phyloP scores from a whole-genome alignment of 345 rosid genomes.

The Eucalyptus decipiens region DNA sequence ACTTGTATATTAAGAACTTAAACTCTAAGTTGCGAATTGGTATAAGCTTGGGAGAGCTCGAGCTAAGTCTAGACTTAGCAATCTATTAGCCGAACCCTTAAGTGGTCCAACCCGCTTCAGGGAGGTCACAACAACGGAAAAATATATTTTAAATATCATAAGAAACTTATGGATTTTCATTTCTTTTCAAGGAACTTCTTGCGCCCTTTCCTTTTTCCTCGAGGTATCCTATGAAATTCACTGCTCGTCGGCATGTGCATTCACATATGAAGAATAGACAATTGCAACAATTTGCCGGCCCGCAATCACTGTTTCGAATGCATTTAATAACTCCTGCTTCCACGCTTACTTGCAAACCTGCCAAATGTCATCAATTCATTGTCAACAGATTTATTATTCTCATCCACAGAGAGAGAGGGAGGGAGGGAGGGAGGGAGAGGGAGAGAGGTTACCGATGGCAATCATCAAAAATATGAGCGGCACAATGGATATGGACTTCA shows the following conservation, averaged over 20 bases:
- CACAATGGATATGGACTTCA: background rate
- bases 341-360: background rate
- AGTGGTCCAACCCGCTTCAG: too few relatives aligned
- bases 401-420: background rate
- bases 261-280: background rate
- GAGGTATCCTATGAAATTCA: background rate
- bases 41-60: too few relatives aligned
- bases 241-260: background rate
- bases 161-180: background rate
- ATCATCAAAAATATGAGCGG: background rate
- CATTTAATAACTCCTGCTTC: background rate
- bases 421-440: background rate
- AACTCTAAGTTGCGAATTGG: too few relatives aligned
- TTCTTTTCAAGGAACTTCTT: background rate
- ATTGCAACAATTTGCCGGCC: background rate
- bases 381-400: background rate
- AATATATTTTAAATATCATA: too few relatives aligned
- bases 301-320: background rate
- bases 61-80: too few relatives aligned
- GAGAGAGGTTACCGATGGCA: background rate
- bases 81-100: too few relatives aligned
- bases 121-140: too few relatives aligned
- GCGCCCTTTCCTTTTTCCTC: background rate
- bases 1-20: too few relatives aligned
- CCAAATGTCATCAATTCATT: background rate